These are phyloP conservation scores for Hyaloscypha variabilis DNA, from an alignment of 495 filamentous ascomycete genomes.

Conservation along the genomic window DNA sequence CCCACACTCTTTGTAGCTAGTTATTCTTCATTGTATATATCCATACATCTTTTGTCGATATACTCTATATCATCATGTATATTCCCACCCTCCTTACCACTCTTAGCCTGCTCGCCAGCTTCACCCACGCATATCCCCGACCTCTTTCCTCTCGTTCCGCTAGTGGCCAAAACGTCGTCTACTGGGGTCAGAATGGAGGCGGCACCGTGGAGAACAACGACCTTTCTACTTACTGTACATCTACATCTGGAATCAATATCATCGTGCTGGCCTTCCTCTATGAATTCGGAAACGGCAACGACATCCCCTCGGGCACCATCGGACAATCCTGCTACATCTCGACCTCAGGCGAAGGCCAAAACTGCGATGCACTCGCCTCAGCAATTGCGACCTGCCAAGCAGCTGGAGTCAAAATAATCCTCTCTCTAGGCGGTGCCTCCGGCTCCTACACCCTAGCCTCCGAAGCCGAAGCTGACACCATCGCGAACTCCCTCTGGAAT, in stretches of 20 bases:
- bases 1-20: constrained; percentile 28
- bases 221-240: constrained; percentile 42
- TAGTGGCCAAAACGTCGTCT: constrained; percentile 42
- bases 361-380: constrained; percentile 47
- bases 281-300: constrained; percentile 38
- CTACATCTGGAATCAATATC: constrained; percentile 46
- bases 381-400: constrained; percentile 54
- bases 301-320: constrained; percentile 40
- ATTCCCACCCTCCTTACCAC: constrained; percentile 31
- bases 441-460: constrained; percentile 36
- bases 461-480: constrained; percentile 52
- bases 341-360: constrained; percentile 35
- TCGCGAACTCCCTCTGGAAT: constrained; percentile 65
- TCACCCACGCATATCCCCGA: constrained; percentile 35
- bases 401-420: constrained; percentile 48
- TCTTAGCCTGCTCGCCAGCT: constrained; percentile 36
- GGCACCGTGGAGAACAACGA: constrained; percentile 45
- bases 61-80: constrained; percentile 34
- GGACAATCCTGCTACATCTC: constrained; percentile 43
- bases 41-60: constrained; percentile 19
- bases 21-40: constrained; percentile 31
- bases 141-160: constrained; percentile 30
- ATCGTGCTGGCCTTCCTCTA: constrained; percentile 57
- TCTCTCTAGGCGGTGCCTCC: constrained; percentile 59
- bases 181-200: constrained; percentile 48